phyloP scores from a whole-genome alignment of 2,329 filamentous ascomycete species.

The Leptographium radiaticola region DNA sequence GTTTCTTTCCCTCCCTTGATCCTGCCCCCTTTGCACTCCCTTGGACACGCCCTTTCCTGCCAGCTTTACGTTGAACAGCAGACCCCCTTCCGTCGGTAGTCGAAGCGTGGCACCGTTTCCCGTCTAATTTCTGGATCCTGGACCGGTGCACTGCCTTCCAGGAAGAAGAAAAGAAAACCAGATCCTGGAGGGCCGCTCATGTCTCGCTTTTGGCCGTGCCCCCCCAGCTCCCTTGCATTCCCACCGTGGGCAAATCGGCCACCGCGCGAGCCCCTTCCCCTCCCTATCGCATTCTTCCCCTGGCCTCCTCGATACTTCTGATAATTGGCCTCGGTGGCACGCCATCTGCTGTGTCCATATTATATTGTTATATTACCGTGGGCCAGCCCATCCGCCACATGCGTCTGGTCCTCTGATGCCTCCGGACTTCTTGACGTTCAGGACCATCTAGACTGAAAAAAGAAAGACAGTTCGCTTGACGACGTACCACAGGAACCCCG shows the following conservation, averaged over 20 bases:
- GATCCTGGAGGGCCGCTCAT: no score
- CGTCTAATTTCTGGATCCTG: neutral
- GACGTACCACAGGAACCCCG: constrained; percentile 2
- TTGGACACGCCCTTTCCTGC: neutral
- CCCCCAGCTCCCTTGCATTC: neutral
- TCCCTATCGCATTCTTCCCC: neutral
- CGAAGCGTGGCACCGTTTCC: no score
- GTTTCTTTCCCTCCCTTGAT: no score
- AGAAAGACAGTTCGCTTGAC: constrained; percentile 4
- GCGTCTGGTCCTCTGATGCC: neutral
- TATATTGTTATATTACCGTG: neutral
- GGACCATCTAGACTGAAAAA: no score
- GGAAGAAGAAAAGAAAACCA: no score
- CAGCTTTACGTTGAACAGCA: neutral
- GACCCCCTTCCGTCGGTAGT: neutral
- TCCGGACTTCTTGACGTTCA: neutral
- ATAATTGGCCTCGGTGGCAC: no score
- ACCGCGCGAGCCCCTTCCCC: neutral
- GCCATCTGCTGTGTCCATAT: no score
- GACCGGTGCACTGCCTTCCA: no score
- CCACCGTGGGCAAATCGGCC: neutral
- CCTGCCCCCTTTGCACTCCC: neutral
- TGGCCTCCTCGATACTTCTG: neutral
- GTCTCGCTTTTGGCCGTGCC: neutral
- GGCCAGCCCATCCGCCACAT: neutral